Conservation (phyloP, 176 grass and related monocot species). For the Ensete glaucum region DNA sequence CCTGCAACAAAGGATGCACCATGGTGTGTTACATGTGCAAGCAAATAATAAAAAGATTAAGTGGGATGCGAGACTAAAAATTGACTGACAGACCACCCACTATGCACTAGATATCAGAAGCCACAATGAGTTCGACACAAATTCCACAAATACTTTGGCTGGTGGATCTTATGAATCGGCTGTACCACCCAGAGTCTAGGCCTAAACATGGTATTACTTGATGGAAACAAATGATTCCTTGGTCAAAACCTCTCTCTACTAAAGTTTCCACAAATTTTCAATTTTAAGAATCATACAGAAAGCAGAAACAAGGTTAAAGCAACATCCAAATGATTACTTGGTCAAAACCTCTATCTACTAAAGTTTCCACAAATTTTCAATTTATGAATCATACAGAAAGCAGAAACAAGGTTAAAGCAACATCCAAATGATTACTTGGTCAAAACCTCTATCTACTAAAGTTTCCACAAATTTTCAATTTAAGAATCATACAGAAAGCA, state of each 20-base stretch:
- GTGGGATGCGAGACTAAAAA: background rate
- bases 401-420: background rate
- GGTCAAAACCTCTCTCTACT: no score
- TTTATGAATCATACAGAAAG: background rate
- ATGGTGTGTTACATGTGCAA: background rate
- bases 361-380: background rate
- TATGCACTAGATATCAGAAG: background rate
- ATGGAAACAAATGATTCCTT: background rate
- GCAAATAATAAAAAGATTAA: background rate
- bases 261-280: no score
- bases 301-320: no score
- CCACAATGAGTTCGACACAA: background rate
- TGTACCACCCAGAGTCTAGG: background rate
- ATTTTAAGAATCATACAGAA: no score
- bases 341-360: background rate
- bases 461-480: no score
- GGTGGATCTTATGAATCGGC: background rate
- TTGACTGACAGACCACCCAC: no score
- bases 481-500: no score
- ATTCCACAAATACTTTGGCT: background rate
- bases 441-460: no score
- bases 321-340: background rate
- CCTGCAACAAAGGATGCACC: conserved; percentile 5
- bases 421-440: no score
- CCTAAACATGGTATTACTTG: background rate